Base-by-base conservation (phyloP, 2,329 filamentous ascomycete genomes). In the Botryosphaeria dothidea region DNA sequence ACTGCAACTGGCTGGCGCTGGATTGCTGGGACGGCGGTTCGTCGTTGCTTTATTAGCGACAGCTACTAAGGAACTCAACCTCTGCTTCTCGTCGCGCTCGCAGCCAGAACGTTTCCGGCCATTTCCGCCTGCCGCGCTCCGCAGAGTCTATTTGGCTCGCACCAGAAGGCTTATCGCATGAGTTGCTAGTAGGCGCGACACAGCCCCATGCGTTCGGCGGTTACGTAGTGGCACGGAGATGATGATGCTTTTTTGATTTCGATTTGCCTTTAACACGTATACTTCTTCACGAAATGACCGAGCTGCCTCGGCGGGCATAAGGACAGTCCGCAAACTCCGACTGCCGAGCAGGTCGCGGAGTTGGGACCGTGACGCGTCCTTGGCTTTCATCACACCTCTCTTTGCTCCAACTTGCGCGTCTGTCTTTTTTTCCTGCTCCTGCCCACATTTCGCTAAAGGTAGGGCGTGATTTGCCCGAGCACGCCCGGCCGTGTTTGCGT, bases 321-420 rank as follows among this genome's bases (percentile, higher is more conserved):
- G 36, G 8, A 4, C 21, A 6, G 17, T 3, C 38, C 54, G 54
- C 36, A 46, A 60, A 60, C 4, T 36, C 56, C 56, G 56, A 60
- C 38, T 3, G 41, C 56, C 56, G 56, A 60, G 38, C 41, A 27
- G 29, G 7, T n/a, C 8, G 23, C 56, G 56, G 56, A 34, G 56
- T 23, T 27, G 56, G 56, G 56, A 31, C 41, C 56, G 56, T 60
- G 56, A 60, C 56, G 56, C 56, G 56, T 46, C 56, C 56, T 60
- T 60, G 38, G 56, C 56, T 34, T 46, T 45, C 25, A 46, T 34
- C 56, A 60, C 56, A 27, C 56, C 7, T 38, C 21, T 41, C 21
- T 38, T 56, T 41, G 25, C 34, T 38, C 13, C 19, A 19, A 4
- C 3, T 7, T 57, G 31, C 25, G 9, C n/a, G 56, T 25, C 15